A percentile compares a stretch with the other conserved stretches of the same genome.
phyloP scores from a whole-genome alignment of 2,329 filamentous ascomycete species.

The Aspergillus sp. region DNA sequence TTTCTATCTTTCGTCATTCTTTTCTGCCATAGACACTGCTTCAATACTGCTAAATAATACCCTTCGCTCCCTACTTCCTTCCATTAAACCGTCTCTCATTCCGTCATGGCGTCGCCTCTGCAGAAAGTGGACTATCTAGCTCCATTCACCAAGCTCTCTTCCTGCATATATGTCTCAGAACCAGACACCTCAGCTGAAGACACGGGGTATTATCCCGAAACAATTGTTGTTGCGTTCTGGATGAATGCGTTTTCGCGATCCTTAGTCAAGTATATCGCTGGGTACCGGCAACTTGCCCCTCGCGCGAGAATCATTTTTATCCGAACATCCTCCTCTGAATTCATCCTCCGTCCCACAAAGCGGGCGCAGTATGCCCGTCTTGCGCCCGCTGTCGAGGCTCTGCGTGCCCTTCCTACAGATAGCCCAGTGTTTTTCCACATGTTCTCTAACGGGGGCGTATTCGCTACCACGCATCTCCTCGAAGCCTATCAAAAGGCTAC shows the following conservation, averaged over 20 bases:
- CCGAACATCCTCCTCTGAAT: constrained; percentile 34
- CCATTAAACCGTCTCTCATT: neutral
- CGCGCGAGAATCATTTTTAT: constrained; percentile 45
- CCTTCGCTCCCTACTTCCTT: neutral
- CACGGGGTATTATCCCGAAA: constrained; percentile 20
- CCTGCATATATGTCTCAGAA: constrained; percentile 41
- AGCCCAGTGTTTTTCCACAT: constrained; percentile 44
- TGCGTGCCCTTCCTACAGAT: constrained; percentile 26
- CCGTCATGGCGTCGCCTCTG: constrained; percentile 7
- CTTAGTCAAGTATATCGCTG: constrained; percentile 48
- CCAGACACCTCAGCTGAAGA: constrained; percentile 18
- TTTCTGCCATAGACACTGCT: neutral
- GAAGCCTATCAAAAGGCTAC: constrained; percentile 36
- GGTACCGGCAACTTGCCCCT: constrained; percentile 46
- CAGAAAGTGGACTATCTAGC: constrained; percentile 19
- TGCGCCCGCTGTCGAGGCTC: constrained; percentile 35
- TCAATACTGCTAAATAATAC: neutral
- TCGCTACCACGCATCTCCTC: constrained; percentile 41
- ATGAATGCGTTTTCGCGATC: constrained; percentile 47
- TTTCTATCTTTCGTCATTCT: neutral
- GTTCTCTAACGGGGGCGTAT: constrained; percentile 53
- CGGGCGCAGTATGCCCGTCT: constrained; percentile 28
- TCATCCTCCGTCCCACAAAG: constrained; percentile 28
- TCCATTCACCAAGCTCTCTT: constrained; percentile 37
- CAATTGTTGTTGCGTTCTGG: constrained; percentile 51